Conservation (phyloP, 768 basidiomycete genomes). For the Psilocybe subaeruginosa region DNA sequence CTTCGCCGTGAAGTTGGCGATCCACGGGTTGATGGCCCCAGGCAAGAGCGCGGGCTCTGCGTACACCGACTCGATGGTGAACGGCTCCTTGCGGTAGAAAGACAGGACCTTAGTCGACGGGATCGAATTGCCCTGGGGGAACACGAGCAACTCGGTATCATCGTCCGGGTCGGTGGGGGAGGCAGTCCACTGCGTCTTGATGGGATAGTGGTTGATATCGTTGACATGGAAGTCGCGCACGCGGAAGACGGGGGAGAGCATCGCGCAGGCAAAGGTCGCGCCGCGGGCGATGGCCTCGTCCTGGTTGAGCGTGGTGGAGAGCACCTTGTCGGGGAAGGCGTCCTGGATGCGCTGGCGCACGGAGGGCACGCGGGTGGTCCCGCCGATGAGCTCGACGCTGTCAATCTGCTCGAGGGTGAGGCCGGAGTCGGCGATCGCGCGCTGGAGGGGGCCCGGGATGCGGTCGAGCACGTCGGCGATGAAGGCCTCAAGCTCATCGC, state of each 20-base stretch:
- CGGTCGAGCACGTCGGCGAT: conserved; percentile 76
- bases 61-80: conserved; percentile 88
- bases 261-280: conserved; percentile 95
- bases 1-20: conserved; percentile 83
- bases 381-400: conserved; percentile 91
- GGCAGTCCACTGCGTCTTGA: conserved; percentile 89
- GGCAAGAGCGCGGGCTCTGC: conserved; percentile 74
- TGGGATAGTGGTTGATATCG: conserved; percentile 86
- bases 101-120: conserved; percentile 96
- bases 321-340: conserved; percentile 80
- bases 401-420: conserved; percentile 86
- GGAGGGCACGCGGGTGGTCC: conserved; percentile 90
- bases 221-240: conserved; percentile 92
- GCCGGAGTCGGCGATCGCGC: conserved; percentile 80
- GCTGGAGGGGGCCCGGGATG: conserved; percentile 74
- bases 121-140: conserved; percentile 81
- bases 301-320: conserved; percentile 94
- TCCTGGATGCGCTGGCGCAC: conserved; percentile 86
- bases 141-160: conserved; percentile 90
- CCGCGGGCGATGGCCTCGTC: conserved; percentile 97
- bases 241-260: conserved; percentile 96
- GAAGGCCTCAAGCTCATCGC: conserved; percentile 84
- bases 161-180: conserved; percentile 79
- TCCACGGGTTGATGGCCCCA: conserved; percentile 81
- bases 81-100: conserved; percentile 88